phyloP scores from a whole-genome alignment of 75 land plant species.

The Picea sitchensis region DNA sequence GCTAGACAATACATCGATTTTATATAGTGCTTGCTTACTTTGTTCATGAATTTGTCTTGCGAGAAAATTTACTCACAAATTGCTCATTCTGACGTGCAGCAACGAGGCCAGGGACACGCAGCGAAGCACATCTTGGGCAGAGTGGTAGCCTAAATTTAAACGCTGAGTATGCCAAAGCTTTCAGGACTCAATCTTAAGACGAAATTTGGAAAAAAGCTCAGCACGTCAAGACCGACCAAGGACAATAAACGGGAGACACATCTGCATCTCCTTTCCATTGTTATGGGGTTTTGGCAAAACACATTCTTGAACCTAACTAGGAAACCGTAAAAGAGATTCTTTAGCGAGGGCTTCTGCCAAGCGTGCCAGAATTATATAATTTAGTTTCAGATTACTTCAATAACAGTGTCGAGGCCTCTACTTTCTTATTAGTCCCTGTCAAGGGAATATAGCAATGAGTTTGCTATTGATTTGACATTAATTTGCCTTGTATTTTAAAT shows the following conservation, averaged over 20 bases:
- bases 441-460: too few species aligned
- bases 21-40: too few species aligned
- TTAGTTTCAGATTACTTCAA: conserved; percentile 47
- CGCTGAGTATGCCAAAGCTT: conserved; percentile 49
- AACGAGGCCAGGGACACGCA: too few species aligned
- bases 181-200: conserved; percentile 50
- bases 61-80: too few species aligned
- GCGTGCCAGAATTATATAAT: conserved; percentile 7
- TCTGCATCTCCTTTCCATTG: neutral
- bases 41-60: too few species aligned
- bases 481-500: too few species aligned
- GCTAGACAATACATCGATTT: too few species aligned
- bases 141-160: conserved; percentile 19
- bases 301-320: conserved; percentile 33
- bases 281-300: conserved; percentile 13
- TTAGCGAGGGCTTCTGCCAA: neutral
- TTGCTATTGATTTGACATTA: too few species aligned
- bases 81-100: too few species aligned
- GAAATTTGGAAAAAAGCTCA: conserved; percentile 44
- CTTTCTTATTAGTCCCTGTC: too few species aligned
- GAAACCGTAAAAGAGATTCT: conserved; percentile 25
- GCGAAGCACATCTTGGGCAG: neutral
- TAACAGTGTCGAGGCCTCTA: conserved; percentile 33
- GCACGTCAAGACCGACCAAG: conserved; percentile 4
- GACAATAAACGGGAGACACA: neutral